Conservation (phyloP, 2,329 filamentous ascomycete species). For the Emergomyces pasteurianus region DNA sequence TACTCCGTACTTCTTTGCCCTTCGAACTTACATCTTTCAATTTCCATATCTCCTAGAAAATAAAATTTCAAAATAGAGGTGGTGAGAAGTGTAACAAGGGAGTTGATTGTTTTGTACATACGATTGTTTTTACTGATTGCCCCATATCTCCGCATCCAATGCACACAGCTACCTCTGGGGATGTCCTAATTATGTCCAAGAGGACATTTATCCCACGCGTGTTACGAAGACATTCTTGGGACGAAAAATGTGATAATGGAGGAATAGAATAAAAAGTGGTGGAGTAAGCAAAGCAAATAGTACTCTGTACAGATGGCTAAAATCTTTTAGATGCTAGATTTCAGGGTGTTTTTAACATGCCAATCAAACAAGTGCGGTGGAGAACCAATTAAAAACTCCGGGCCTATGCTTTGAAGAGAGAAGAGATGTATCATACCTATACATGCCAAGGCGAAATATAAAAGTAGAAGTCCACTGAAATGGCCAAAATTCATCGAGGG, state of each 20-base stretch:
- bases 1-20: not conserved
- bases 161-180: not conserved
- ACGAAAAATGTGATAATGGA: not conserved
- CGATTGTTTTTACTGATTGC: not conserved
- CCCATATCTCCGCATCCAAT: not conserved
- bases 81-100: too few species aligned
- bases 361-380: not conserved
- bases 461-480: not conserved
- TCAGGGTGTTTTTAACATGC: not conserved
- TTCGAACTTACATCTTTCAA: not conserved
- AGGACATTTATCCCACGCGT: not conserved
- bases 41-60: not conserved
- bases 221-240: not conserved
- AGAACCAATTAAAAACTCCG: not conserved
- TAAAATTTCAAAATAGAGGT: not conserved
- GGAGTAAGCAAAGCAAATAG: not conserved
- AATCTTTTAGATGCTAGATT: not conserved
- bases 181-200: not conserved
- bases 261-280: not conserved
- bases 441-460: not conserved
- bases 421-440: not conserved
- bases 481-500: too few species aligned
- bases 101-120: too few species aligned
- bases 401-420: slow-evolving; percentile 3
- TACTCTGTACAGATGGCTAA: not conserved